Conservation (phyloP, 257 asterid genomes). For the Penstemon newberryi region DNA sequence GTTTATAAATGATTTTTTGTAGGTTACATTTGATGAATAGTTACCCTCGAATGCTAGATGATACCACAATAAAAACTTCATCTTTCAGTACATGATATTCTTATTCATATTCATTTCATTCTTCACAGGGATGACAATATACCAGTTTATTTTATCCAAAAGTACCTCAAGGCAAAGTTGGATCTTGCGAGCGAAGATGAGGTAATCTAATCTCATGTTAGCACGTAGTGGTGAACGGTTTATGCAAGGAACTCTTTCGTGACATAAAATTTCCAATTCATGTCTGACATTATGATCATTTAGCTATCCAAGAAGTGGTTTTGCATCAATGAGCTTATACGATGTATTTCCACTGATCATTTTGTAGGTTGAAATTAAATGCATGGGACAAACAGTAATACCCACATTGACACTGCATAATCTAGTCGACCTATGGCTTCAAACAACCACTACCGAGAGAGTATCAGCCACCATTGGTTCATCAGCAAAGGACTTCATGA, state of each 20-base stretch:
- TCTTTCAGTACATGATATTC: background rate
- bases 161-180: slow-evolving; percentile 81
- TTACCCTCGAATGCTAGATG: slow-evolving; percentile 4
- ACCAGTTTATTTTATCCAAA: slow-evolving; percentile 73
- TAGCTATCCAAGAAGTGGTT: background rate
- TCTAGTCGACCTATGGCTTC: slow-evolving; percentile 83
- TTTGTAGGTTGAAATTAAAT: slow-evolving; percentile 77
- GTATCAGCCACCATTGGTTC: slow-evolving; percentile 70
- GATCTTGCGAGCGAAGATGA: slow-evolving; percentile 75
- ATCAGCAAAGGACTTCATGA: slow-evolving; percentile 85
- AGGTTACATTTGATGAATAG: slow-evolving; percentile 1
- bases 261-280: background rate
- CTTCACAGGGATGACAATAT: slow-evolving; percentile 77
- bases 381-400: slow-evolving; percentile 72
- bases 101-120: slow-evolving; percentile 20
- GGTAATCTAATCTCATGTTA: slow-evolving; percentile 41
- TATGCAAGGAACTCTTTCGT: background rate
- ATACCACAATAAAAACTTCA: background rate
- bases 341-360: slow-evolving; percentile 10
- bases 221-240: background rate
- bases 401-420: slow-evolving; percentile 66
- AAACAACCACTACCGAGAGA: slow-evolving; percentile 42
- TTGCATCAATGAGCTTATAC: background rate
- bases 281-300: background rate
- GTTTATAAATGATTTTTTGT: background rate